Evolutionary conservation across 495 filamentous ascomycete species (phyloP), one percentile per base, ranked within the genome.

Genomic region (Neurospora sublineolata): DNA sequence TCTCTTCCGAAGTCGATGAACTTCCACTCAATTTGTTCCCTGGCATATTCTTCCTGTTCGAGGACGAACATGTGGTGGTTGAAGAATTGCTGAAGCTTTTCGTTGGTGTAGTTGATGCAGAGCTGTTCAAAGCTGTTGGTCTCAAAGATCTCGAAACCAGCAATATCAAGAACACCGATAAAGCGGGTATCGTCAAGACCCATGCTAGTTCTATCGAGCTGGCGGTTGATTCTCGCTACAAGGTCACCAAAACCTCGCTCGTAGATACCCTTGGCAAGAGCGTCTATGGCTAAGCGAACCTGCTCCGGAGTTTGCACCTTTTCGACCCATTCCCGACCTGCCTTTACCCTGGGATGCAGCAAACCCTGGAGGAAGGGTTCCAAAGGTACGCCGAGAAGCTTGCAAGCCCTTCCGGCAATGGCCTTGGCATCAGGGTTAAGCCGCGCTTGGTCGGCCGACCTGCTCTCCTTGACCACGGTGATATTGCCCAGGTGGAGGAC

Each of bases 51-150:
- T 78, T 99, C 96, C 78, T 99, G 96, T 78, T 99, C 96, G 27
- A 99, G 82, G 27, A 99, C 96, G 79, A 99, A 99, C 96, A 99
- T 99, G 83, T 99, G 96, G 75, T 99, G 96, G 73, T 99, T 99
- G 86, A 99, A 99, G 79, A 98, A 99, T 75, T 99, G 96, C 79
- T 99, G 96, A 7, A 99, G 88, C 80, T 97, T 99, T 79, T 99
- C 96, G 80, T 99, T 99, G 71, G 96, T 98, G 82, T 98, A 99
- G 78, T 99, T 99, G 84, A 99, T 99, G 83, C 96, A 98, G 6
- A 99, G 88, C 79, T 99, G 96, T 80, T 99, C 96, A 75, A 99
- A 99, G 83, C 94, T 97, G 80, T 99, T 99, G 72, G 93, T 87
- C 75, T 99, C 92, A 77, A 99, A 99, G 69, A 99, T 99, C 74